Percentiles rank a stretch among this genome's conserved stretches.
These are phyloP conservation scores for Sugiyamaella chiloensis DNA, from an alignment of 805 yeast genomes.

Conservation along the genomic window DNA sequence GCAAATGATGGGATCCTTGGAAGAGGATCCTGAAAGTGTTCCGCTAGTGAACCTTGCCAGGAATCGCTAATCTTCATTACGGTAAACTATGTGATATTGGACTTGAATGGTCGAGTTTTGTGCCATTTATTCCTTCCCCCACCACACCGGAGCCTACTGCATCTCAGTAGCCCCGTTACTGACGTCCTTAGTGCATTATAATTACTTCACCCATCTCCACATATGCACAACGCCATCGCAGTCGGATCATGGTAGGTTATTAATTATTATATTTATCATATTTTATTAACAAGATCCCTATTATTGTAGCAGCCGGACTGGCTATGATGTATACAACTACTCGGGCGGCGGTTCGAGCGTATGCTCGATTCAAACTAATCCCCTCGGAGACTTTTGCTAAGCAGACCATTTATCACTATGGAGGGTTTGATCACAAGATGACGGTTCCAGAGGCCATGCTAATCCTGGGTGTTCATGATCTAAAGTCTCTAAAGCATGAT, in stretches of 20 bases:
- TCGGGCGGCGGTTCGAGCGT: slow-evolving; percentile 35
- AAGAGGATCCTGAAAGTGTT: not conserved
- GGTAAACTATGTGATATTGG: too few species aligned
- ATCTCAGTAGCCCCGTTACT: too few species aligned
- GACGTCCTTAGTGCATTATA: too few species aligned
- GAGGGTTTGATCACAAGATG: slow-evolving; percentile 42
- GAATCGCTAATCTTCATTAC: too few species aligned
- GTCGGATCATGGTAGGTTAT: too few species aligned
- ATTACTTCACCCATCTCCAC: too few species aligned
- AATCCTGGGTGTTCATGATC: slow-evolving; percentile 46
- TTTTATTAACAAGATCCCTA: too few species aligned
- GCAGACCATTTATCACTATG: slow-evolving; percentile 26
- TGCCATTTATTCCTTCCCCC: too few species aligned
- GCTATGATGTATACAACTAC: slow-evolving; percentile 26
- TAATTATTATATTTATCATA: too few species aligned
- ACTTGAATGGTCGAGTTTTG: too few species aligned
- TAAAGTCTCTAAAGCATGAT: slow-evolving; percentile 39
- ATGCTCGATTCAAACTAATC: slow-evolving; percentile 26
- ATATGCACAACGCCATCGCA: too few species aligned
- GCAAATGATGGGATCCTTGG: not conserved
- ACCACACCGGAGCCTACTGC: too few species aligned
- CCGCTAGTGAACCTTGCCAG: not conserved
- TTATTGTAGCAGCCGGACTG: slow-evolving; percentile 30
- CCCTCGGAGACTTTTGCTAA: slow-evolving; percentile 31
- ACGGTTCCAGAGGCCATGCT: slow-evolving; percentile 51